Percentiles rank a stretch among this genome's conserved stretches.
Evolutionary conservation across 1,284 basidiomycete genomes (phyloP).

Genomic region (Macrocystidia cucumis): DNA sequence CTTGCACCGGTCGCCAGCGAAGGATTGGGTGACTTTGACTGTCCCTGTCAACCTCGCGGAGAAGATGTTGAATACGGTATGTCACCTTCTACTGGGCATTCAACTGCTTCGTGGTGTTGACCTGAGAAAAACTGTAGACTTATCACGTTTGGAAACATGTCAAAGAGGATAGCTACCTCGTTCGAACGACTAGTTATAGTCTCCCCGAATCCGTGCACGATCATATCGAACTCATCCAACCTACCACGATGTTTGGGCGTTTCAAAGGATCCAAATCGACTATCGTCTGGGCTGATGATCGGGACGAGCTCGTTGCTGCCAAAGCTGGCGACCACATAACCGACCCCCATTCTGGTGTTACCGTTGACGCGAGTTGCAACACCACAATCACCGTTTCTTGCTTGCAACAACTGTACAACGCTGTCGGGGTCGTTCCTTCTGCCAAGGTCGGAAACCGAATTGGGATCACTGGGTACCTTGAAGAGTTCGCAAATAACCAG

Average conservation of each 20-base stretch:
- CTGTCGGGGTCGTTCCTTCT: slow-evolving; percentile 31
- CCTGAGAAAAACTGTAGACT: slow-evolving; percentile 28
- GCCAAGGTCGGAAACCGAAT: slow-evolving; percentile 37
- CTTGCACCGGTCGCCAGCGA: slow-evolving; percentile 47
- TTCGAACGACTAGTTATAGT: slow-evolving; percentile 67
- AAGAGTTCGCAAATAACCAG: slow-evolving; percentile 44
- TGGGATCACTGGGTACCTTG: slow-evolving; percentile 48
- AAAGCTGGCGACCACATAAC: slow-evolving; percentile 15
- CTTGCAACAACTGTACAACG: slow-evolving; percentile 43
- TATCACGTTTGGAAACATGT: slow-evolving; percentile 57
- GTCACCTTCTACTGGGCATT: no score
- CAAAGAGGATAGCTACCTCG: slow-evolving; percentile 39
- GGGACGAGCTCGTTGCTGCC: slow-evolving; percentile 3
- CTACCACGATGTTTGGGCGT: slow-evolving; percentile 65
- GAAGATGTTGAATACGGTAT: slow-evolving; percentile 59
- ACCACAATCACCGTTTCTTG: slow-evolving; percentile 42
- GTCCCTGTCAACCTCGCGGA: slow-evolving; percentile 58
- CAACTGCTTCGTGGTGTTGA: not conserved
- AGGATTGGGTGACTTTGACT: slow-evolving; percentile 61
- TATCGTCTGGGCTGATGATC: slow-evolving; percentile 21
- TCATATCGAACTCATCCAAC: slow-evolving; percentile 67
- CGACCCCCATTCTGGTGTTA: slow-evolving; percentile 25
- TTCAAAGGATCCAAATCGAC: slow-evolving; percentile 39
- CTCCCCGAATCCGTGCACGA: slow-evolving; percentile 52
- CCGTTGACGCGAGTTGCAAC: slow-evolving; percentile 44